phyloP scores from a whole-genome alignment of 805 yeast genomes.

The Metschnikowia cubensis region DNA sequence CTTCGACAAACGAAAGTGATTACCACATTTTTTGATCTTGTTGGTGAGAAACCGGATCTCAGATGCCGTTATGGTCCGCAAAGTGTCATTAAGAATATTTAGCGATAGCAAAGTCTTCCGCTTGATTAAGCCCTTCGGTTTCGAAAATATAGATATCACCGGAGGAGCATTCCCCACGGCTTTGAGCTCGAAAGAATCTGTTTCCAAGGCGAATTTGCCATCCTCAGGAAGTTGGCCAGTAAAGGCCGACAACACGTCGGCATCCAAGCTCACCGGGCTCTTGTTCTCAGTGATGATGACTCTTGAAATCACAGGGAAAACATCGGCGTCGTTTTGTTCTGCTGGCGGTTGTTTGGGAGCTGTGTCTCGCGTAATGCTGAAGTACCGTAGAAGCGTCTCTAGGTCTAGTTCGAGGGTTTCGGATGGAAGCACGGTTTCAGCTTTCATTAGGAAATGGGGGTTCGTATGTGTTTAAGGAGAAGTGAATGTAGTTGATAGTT shows the following conservation, averaged over 20 bases:
- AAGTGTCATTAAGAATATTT: constrained; percentile 6
- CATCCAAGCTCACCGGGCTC: not conserved
- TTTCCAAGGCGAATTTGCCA: constrained; percentile 3
- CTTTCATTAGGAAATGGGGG: not conserved
- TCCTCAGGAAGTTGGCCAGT: not conserved
- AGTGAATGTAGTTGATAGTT: not conserved
- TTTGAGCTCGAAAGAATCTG: constrained; percentile 12
- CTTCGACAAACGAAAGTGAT: constrained; percentile 10
- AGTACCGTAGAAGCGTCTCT: constrained; percentile 12
- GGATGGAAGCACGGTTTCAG: constrained; percentile 1
- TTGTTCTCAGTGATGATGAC: not conserved
- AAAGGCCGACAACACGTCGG: not conserved
- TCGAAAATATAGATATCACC: constrained; percentile 8
- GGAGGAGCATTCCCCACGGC: constrained; percentile 6
- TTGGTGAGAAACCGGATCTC: constrained; percentile 14
- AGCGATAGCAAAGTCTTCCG: constrained; percentile 13
- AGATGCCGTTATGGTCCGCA: constrained; percentile 5
- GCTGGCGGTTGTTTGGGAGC: not conserved
- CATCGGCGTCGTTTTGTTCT: not conserved
- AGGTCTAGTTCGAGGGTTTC: constrained; percentile 17
- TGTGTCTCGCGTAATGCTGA: not conserved
- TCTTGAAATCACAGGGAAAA: constrained; percentile 1
- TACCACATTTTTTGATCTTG: constrained; percentile 12
- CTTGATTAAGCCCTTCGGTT: constrained; percentile 8
- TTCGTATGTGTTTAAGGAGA: not conserved